Percentiles rank a stretch among this genome's conserved stretches.
Evolutionary conservation across 106 monocot species (phyloP).

Genomic region (Posidonia australis): DNA sequence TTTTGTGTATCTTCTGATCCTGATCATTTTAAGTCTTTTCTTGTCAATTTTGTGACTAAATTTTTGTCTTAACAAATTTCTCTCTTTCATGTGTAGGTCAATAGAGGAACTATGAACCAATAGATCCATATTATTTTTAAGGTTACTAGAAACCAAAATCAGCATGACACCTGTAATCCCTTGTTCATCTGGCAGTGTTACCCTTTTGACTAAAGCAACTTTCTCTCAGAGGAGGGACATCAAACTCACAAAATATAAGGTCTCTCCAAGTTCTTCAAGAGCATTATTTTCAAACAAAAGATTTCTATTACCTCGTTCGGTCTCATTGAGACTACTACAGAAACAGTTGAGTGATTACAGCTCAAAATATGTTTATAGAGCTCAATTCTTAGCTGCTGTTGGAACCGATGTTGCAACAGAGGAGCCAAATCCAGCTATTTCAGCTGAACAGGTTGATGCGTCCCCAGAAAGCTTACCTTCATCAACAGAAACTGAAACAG

Average conservation of each 20-base stretch:
- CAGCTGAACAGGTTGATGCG: slow-evolving; percentile 26
- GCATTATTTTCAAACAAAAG: slow-evolving; percentile 15
- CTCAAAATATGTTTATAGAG: slow-evolving; percentile 21
- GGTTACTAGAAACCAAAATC: background rate
- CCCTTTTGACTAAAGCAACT: slow-evolving; percentile 38
- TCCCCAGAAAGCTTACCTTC: slow-evolving; percentile 16
- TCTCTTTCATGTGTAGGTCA: background rate
- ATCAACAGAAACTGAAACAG: slow-evolving; percentile 25
- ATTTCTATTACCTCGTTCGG: slow-evolving; percentile 17
- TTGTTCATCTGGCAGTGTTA: slow-evolving; percentile 58
- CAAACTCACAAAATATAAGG: slow-evolving; percentile 24
- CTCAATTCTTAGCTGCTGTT: slow-evolving; percentile 33
- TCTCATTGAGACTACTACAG: slow-evolving; percentile 24
- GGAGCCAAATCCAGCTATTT: slow-evolving; percentile 37
- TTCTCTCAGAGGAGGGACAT: slow-evolving; percentile 37
- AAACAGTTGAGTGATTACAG: slow-evolving; percentile 23
- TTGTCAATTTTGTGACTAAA: background rate
- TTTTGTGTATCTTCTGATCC: background rate
- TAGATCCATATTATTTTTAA: background rate
- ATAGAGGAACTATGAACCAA: background rate
- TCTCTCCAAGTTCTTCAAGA: slow-evolving; percentile 20
- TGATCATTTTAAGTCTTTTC: background rate
- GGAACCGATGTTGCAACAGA: slow-evolving; percentile 58
- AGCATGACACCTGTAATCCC: slow-evolving; percentile 64
- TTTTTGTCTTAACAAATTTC: background rate